These are phyloP conservation scores for Colletotrichum lindemuthianum DNA, from an alignment of 2,329 filamentous ascomycete species.

Conservation along the genomic window DNA sequence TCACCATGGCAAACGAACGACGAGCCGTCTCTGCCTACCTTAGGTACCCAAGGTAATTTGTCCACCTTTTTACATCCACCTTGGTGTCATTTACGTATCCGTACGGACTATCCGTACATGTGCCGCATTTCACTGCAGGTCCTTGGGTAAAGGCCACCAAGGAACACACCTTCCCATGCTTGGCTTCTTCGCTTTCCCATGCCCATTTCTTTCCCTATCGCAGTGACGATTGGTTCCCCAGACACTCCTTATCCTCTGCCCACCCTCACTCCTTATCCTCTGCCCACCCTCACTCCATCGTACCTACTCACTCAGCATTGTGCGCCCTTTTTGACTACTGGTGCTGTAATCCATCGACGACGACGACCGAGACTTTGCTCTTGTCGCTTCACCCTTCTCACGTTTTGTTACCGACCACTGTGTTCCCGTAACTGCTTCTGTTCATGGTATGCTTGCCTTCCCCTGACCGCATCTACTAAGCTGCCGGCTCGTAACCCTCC, in stretches of 20 bases:
- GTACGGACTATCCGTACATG: too few relatives aligned
- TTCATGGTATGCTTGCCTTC: slow-evolving; percentile 12
- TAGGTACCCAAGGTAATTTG: background rate
- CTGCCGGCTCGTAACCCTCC: slow-evolving; percentile 22
- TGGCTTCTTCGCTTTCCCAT: too few relatives aligned
- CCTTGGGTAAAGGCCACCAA: background rate
- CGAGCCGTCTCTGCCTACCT: slow-evolving; percentile 29
- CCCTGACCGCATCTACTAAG: slow-evolving; percentile 23
- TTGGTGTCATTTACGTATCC: slow-evolving; percentile 3
- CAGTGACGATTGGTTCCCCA: too few relatives aligned
- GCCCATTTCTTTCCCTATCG: too few relatives aligned
- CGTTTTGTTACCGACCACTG: slow-evolving; percentile 12
- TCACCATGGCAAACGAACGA: background rate
- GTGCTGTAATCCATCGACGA: too few relatives aligned
- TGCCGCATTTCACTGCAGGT: background rate
- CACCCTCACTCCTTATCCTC: too few relatives aligned
- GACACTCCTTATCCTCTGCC: too few relatives aligned
- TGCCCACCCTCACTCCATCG: too few relatives aligned
- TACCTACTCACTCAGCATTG: too few relatives aligned
- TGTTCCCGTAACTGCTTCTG: slow-evolving; percentile 4
- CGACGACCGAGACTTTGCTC: slow-evolving; percentile 7
- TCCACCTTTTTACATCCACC: too few relatives aligned
- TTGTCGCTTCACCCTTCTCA: slow-evolving; percentile 15
- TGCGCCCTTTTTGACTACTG: slow-evolving; percentile 7
- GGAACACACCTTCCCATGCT: too few relatives aligned